Base-by-base conservation (phyloP, 106 monocot genomes). In the Dioscorea alata region DNA sequence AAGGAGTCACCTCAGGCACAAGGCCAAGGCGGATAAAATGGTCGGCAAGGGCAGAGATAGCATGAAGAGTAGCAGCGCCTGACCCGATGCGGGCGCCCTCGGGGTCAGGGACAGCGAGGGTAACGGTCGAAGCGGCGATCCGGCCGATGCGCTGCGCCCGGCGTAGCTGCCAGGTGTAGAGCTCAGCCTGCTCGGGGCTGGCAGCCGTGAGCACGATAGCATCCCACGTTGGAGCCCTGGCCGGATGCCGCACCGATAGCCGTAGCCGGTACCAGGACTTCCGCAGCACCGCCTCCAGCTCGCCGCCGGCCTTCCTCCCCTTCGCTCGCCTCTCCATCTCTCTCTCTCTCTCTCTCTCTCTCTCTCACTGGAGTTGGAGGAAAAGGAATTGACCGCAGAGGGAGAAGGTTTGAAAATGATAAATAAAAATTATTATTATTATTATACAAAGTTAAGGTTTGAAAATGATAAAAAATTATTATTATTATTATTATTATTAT, bases 151-250 rank as follows among this genome's bases (percentile, higher is more conserved):
- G 86, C 62, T 75, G 81, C 72, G 92, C 96, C 16, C 92, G 88
- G n/a, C 35, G 54, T 33, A 97, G 92, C 68, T 97, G 96, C 89
- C 92, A 92, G 4, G 79, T 73, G 84, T 86, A 97, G 63, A 97
- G 92, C 48, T 76, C 74, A 34, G 96, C 96, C 82, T 97, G 96
- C 76, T 85, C 86, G 22, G 96, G 92, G 73, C 96, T 97, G 31
- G 96, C 89, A 19, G 96, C 96, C 49, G 96, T 97, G 63, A 97
- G 91, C 34, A 97, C 89, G 76, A 97, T 65, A 60, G 91, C 96
- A 66, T 97, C 96, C 96, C 96, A 97, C 10, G 96, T 84, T 17
- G 86, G 83, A 16, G 80, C 91, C 17, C 96, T 71, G 35, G 75
- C 22, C 0, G 96, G 84, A 48, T 92, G 69, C 23, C 89, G 89